Conservation (phyloP, 805 yeast species). For the Spathaspora passalidarum region DNA sequence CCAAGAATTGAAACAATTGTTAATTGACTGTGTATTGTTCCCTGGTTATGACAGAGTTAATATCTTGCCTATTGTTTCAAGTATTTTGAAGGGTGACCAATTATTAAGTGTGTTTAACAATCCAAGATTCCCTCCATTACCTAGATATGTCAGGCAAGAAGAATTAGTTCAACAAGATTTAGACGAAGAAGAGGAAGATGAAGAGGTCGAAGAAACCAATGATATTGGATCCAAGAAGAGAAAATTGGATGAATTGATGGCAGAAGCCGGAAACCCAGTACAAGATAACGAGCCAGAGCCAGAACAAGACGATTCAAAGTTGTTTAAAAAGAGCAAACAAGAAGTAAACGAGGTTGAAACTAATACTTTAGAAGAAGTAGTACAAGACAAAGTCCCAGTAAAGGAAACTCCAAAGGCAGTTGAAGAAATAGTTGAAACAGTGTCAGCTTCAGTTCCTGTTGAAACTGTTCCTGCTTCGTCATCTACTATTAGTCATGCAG, state of each 20-base stretch:
- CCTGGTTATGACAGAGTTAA: conserved; percentile 68
- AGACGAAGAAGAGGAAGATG: conserved; percentile 33
- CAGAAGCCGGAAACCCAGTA: not conserved
- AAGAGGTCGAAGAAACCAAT: conserved; percentile 26
- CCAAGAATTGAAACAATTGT: conserved; percentile 28
- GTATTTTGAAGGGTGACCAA: conserved; percentile 48
- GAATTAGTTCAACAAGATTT: conserved; percentile 41
- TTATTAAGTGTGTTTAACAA: conserved; percentile 60
- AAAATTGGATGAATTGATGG: conserved; percentile 9
- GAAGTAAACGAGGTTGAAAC: conserved; percentile 2
- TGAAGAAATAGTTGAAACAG: not conserved
- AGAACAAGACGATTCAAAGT: conserved; percentile 3
- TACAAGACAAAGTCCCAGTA: not conserved
- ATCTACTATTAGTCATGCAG: not conserved
- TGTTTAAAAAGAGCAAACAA: conserved; percentile 2
- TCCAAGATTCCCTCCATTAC: conserved; percentile 68
- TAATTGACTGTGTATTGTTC: conserved; percentile 57
- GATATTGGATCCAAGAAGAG: conserved; percentile 17
- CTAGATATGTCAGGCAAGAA: conserved; percentile 21
- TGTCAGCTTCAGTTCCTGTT: conserved; percentile 1
- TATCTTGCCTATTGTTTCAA: conserved; percentile 66
- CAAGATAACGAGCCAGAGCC: not conserved
- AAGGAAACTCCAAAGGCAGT: conserved; percentile 1
- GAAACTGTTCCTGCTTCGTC: not conserved
- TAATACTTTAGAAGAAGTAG: not conserved